Evolutionary conservation across 495 filamentous ascomycete species (phyloP).

Genomic region (Pseudevernia furfuracea): DNA sequence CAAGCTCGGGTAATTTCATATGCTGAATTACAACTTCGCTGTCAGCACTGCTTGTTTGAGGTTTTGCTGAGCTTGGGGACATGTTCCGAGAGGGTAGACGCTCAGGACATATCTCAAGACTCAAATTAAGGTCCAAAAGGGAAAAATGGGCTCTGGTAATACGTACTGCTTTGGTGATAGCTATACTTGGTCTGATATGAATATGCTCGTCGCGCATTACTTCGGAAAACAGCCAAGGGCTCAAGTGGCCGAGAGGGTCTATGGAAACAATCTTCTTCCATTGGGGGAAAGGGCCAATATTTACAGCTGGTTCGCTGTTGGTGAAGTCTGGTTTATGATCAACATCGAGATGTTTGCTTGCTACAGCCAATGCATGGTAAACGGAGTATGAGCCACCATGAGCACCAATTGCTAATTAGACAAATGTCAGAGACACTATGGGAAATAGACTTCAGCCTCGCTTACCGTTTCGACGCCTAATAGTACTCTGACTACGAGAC

Average conservation of each 20-base stretch:
- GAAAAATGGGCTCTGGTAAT: background rate
- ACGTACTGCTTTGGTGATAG: slow-evolving; percentile 66
- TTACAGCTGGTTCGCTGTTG: slow-evolving; percentile 84
- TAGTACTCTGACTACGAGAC: slow-evolving; percentile 62
- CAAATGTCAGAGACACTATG: slow-evolving; percentile 19
- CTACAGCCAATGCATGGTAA: slow-evolving; percentile 90
- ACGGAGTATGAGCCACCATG: slow-evolving; percentile 97
- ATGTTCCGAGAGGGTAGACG: background rate
- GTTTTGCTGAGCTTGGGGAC: background rate
- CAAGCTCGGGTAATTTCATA: slow-evolving; percentile 93
- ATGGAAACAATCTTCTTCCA: slow-evolving; percentile 99
- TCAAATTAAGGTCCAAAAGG: background rate
- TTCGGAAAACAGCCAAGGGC: slow-evolving; percentile 71
- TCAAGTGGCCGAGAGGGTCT: slow-evolving; percentile 88
- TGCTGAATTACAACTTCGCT: slow-evolving; percentile 36
- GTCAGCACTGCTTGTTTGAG: background rate
- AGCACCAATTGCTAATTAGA: slow-evolving; percentile 53
- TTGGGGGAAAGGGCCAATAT: slow-evolving; percentile 79
- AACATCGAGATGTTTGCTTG: slow-evolving; percentile 74
- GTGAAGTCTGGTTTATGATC: slow-evolving; percentile 90
- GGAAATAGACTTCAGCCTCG: slow-evolving; percentile 21
- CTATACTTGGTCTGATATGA: slow-evolving; percentile 91
- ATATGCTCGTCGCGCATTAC: slow-evolving; percentile 60
- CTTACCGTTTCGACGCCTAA: slow-evolving; percentile 78
- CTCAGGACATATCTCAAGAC: background rate